These are phyloP conservation scores for Stagonosporopsis rhizophila DNA, from an alignment of 2,329 filamentous ascomycete species.

Conservation along the genomic window DNA sequence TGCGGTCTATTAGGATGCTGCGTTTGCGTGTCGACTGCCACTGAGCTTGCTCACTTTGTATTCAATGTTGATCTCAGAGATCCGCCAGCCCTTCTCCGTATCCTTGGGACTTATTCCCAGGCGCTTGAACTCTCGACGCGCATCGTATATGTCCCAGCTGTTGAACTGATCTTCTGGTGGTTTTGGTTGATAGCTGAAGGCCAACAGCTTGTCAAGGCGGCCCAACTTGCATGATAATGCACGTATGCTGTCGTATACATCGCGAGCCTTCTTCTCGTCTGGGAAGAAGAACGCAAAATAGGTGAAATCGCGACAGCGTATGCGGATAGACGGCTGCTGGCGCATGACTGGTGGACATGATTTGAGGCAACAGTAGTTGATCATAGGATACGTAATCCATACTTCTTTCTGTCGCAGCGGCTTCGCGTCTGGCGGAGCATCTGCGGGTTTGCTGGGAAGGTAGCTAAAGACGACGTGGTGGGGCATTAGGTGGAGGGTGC, in stretches of 20 bases:
- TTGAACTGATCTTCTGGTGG: constrained; percentile 75
- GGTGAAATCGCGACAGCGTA: constrained; percentile 91
- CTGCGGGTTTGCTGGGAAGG: constrained; percentile 52
- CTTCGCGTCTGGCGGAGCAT: constrained; percentile 47
- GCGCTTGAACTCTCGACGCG: constrained; percentile 81
- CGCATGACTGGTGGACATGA: constrained; percentile 73
- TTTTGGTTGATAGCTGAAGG: constrained; percentile 82
- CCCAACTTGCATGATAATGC: constrained; percentile 81
- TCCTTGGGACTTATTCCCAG: constrained; percentile 86
- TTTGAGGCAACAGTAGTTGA: constrained; percentile 79
- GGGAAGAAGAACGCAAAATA: constrained; percentile 90
- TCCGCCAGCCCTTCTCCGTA: constrained; percentile 82
- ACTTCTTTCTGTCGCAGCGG: constrained; percentile 68
- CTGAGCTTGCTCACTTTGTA: constrained; percentile 63
- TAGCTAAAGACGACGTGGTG: constrained; percentile 72
- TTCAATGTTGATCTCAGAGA: constrained; percentile 88
- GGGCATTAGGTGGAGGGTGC: constrained; percentile 67
- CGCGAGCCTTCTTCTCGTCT: constrained; percentile 75
- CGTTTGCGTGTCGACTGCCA: not conserved
- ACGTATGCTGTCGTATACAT: constrained; percentile 88
- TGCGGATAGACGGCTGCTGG: constrained; percentile 79
- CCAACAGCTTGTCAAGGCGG: constrained; percentile 86
- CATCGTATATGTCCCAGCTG: constrained; percentile 86
- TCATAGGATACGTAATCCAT: constrained; percentile 96
- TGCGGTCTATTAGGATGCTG: constrained; percentile 29